Conservation (phyloP, 108 stramenopile species). For the Tribonema minus region DNA sequence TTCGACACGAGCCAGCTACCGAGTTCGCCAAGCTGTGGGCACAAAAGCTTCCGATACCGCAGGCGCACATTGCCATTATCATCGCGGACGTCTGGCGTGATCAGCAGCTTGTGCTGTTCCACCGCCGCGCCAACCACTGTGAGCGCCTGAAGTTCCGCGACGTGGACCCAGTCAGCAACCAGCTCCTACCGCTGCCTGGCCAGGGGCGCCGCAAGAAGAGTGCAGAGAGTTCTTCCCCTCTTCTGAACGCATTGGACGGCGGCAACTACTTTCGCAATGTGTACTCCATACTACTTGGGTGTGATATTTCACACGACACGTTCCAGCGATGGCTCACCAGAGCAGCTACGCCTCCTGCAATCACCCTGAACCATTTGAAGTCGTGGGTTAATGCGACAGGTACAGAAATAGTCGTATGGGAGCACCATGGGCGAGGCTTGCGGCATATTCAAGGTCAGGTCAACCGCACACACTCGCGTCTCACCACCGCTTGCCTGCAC, state of each 20-base stretch:
- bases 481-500: no score
- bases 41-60: no score
- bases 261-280: conserved; percentile 9
- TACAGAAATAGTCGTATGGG: not conserved
- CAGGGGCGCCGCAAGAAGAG: not conserved
- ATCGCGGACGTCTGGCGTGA: no score
- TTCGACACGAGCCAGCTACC: no score
- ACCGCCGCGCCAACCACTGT: no score
- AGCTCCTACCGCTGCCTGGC: not conserved
- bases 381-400: not conserved
- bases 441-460: no score
- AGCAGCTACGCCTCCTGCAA: not conserved
- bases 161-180: not conserved
- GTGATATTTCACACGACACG: not conserved
- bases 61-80: no score
- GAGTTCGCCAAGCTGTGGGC: no score
- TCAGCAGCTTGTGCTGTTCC: no score
- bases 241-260: conserved; percentile 9
- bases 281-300: not conserved
- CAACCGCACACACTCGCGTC: no score
- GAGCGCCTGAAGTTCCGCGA: no score
- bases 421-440: not conserved
- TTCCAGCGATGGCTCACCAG: conserved; percentile 1
- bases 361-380: not conserved
- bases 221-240: not conserved